Base-by-base conservation (phyloP, 768 basidiomycete genomes). In the Xerocomellus dryophilus region DNA sequence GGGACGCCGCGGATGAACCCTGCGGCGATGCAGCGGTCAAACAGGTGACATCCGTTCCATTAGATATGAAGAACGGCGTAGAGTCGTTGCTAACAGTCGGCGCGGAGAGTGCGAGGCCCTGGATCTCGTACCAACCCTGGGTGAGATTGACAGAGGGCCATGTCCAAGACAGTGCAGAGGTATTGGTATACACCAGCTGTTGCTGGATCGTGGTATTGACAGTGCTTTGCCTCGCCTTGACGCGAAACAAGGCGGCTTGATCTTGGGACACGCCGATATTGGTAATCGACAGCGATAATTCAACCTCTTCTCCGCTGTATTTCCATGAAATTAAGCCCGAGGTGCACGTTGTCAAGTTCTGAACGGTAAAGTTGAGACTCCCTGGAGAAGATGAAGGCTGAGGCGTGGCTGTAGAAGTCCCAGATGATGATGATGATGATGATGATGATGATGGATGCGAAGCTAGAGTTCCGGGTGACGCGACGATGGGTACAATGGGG, bases 71-170 rank as follows among this genome's bases (percentile, higher is more conserved):
- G 50, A 80, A 78, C 2, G 60, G 25, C 2, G 49, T 2, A 15
- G 77, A 79, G 11, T 21, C 11, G 10, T 18, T 43, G 17, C 47
- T 21, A 25, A 58, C 18, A 4, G 21, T 34, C 6, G 54, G 51
- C 21, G 53, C 12, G 6, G 55, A 32, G 29, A 53, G 23, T 25
- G 40, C 62, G 9, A 39, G 21, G 31, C 67, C 75, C 46, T 58
- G 45, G 41, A 77, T 44, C 12, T 57, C 42, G 59, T 85, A 85
- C 74, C 73, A 76, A 4, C 84, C 84, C 48, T 73, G 66, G 0
- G 78, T 64, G 21, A 83, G 65, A 53, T 73, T 71, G 44, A 85
- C 81, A 3, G 67, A 42, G 1, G 63, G 5, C 83, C 85, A 84
- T 4, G 60, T 66, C 65, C 68, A 81, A 17, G 49, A 51, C 0